These are phyloP conservation scores for Suillus variegatus DNA, from an alignment of 768 basidiomycete species.

Conservation along the genomic window DNA sequence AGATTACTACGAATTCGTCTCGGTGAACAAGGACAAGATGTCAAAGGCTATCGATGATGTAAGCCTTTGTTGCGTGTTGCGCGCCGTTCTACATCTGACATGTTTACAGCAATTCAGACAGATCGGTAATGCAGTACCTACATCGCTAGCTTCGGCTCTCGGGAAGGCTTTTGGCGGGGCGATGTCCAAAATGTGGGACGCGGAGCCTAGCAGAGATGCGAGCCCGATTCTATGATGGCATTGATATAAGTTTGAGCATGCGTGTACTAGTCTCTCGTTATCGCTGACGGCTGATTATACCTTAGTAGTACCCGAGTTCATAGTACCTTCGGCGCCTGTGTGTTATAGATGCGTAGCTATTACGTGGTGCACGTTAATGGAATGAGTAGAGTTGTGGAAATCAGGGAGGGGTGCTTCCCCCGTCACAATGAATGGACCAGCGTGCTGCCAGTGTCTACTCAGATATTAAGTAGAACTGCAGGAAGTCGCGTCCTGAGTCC, in stretches of 20 bases:
- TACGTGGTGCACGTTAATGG: no score
- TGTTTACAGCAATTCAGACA: constrained; percentile 64
- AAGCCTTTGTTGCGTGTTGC: constrained; percentile 23
- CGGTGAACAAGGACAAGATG: no score
- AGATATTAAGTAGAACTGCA: no score
- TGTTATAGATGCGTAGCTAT: background rate
- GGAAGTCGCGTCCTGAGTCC: no score
- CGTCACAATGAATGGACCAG: no score
- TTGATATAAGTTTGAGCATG: background rate
- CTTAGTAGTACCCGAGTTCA: background rate
- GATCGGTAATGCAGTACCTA: constrained; percentile 80
- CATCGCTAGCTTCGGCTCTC: constrained; percentile 66
- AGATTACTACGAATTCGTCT: no score
- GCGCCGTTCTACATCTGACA: constrained; percentile 4
- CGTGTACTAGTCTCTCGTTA: background rate
- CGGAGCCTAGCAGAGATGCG: constrained; percentile 39
- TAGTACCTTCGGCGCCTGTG: background rate
- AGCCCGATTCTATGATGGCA: constrained; percentile 42
- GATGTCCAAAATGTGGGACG: constrained; percentile 46
- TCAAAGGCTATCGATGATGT: constrained; percentile 61
- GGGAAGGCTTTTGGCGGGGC: constrained; percentile 49
- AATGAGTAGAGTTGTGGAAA: no score
- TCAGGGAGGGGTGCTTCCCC: no score
- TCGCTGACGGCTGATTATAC: background rate
- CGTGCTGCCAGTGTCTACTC: no score